Evolutionary conservation across 768 basidiomycete genomes (phyloP).

Genomic region (Pilatotrama ljubarskyi): DNA sequence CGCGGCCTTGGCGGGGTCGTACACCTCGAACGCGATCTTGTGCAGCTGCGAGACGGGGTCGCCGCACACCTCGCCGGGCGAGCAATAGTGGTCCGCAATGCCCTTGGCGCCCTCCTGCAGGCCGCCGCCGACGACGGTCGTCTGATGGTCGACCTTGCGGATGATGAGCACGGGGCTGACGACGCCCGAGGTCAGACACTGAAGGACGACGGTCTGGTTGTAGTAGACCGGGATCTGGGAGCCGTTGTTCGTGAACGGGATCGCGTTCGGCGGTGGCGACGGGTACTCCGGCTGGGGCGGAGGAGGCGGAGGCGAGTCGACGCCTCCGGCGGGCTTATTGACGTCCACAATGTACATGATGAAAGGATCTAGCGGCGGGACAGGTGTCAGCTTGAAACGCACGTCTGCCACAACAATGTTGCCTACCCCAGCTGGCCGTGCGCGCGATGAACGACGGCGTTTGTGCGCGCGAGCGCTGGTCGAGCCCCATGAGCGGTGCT

Average conservation of each 20-base stretch:
- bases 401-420: slow-evolving; percentile 14
- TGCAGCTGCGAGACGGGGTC: slow-evolving; percentile 95
- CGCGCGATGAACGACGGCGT: slow-evolving; percentile 88
- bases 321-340: slow-evolving; percentile 74
- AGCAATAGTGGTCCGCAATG: slow-evolving; percentile 79
- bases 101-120: slow-evolving; percentile 85
- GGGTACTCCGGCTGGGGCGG: slow-evolving; percentile 90
- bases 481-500: slow-evolving; percentile 77
- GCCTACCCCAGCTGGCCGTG: slow-evolving; percentile 86
- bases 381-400: slow-evolving; percentile 20
- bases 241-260: slow-evolving; percentile 79
- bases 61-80: slow-evolving; percentile 84
- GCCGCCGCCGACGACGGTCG: slow-evolving; percentile 89
- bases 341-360: slow-evolving; percentile 98
- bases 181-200: slow-evolving; percentile 91
- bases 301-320: slow-evolving; percentile 76
- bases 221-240: slow-evolving; percentile 92
- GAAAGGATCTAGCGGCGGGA: slow-evolving; percentile 71
- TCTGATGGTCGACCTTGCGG: slow-evolving; percentile 90
- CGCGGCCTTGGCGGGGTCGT: slow-evolving; percentile 64
- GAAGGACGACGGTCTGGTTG: slow-evolving; percentile 94
- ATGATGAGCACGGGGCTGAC: slow-evolving; percentile 93
- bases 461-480: slow-evolving; percentile 65
- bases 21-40: slow-evolving; percentile 94
- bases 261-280: slow-evolving; percentile 87